Conservation (phyloP, 2,329 filamentous ascomycete species). For the Thelonectria discophora region DNA sequence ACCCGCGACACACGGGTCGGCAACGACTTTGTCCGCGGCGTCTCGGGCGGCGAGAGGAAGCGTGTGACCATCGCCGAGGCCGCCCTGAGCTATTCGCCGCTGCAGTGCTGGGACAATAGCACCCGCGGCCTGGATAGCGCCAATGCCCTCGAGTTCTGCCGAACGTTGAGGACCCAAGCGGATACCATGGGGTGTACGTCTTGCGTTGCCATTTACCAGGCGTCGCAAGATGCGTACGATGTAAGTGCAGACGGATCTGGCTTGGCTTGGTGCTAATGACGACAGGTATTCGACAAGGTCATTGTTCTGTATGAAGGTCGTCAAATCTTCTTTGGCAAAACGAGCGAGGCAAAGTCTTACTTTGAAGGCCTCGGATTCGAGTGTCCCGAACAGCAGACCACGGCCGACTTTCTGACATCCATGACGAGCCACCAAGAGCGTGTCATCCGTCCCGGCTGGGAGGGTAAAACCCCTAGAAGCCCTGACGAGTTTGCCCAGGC, state of each 20-base stretch:
- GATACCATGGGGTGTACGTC: constrained; percentile 67
- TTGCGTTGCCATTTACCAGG: constrained; percentile 71
- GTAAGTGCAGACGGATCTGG: constrained; percentile 14
- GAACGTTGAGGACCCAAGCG: constrained; percentile 66
- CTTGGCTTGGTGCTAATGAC: constrained; percentile 8
- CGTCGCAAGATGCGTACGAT: constrained; percentile 51
- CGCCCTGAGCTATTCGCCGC: constrained; percentile 48
- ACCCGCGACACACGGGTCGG: constrained; percentile 75
- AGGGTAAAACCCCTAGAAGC: constrained; percentile 46
- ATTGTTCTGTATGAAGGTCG: constrained; percentile 73
- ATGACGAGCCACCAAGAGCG: constrained; percentile 53
- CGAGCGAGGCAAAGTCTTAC: constrained; percentile 35
- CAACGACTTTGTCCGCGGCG: constrained; percentile 70
- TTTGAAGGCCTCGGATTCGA: constrained; percentile 61
- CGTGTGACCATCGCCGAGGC: constrained; percentile 50
- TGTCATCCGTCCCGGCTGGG: constrained; percentile 44
- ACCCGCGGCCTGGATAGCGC: constrained; percentile 71
- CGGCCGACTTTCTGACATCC: constrained; percentile 73
- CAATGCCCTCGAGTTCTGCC: constrained; percentile 72
- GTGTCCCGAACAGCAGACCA: constrained; percentile 64
- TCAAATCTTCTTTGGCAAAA: constrained; percentile 60
- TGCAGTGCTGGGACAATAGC: constrained; percentile 77
- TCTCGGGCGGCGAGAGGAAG: constrained; percentile 61
- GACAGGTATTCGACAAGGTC: constrained; percentile 71
- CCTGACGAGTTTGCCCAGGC: constrained; percentile 48